Evolutionary conservation across 495 filamentous ascomycete genomes (phyloP).

Genomic region (Lindgomyces ingoldianus): DNA sequence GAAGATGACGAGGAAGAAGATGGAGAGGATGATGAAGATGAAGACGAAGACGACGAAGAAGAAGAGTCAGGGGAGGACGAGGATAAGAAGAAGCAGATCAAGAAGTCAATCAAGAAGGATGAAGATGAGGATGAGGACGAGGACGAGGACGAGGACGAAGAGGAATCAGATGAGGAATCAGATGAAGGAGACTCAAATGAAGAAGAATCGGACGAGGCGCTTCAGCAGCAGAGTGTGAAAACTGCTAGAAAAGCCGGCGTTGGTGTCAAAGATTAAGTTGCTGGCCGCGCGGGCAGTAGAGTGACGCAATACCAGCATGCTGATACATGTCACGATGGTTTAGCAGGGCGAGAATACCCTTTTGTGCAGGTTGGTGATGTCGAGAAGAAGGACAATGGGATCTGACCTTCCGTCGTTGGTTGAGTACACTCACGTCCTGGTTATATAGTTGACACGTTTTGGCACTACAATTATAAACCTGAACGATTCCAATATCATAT

Average conservation of each 20-base stretch:
- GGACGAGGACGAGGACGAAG: slow-evolving; percentile 20
- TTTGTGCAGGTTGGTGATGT: too few species aligned
- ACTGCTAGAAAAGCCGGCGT: slow-evolving; percentile 37
- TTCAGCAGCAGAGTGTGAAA: slow-evolving; percentile 39
- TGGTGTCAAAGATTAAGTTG: slow-evolving; percentile 40
- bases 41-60: slow-evolving; percentile 9
- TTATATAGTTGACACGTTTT: too few species aligned
- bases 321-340: too few species aligned
- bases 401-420: too few species aligned
- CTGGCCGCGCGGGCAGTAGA: too few species aligned
- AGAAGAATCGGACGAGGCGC: slow-evolving; percentile 16
- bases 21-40: neutral
- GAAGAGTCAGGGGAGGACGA: slow-evolving; percentile 7
- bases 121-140: slow-evolving; percentile 31
- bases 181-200: slow-evolving; percentile 10
- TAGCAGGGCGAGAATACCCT: too few species aligned
- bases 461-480: too few species aligned
- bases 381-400: too few species aligned
- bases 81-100: neutral
- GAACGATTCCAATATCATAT: too few species aligned
- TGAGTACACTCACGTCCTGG: too few species aligned
- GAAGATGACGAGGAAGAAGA: slow-evolving; percentile 11
- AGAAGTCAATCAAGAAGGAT: slow-evolving; percentile 14
- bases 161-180: slow-evolving; percentile 12
- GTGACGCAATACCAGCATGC: too few species aligned